These are phyloP conservation scores for Colletotrichum karsti DNA, from an alignment of 2,329 filamentous ascomycete species.

Conservation along the genomic window DNA sequence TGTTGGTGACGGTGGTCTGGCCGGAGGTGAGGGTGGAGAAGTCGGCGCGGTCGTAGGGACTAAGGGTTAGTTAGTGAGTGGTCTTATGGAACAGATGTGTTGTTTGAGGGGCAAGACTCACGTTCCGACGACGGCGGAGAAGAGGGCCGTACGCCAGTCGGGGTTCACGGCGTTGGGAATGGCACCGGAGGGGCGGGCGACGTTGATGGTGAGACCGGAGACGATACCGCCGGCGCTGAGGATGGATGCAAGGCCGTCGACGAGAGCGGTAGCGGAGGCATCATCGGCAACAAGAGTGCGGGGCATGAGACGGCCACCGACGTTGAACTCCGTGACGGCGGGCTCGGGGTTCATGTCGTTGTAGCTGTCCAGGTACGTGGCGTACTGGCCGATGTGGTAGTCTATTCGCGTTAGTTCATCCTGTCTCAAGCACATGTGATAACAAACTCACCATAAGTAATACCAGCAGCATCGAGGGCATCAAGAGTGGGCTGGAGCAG, in stretches of 20 bases:
- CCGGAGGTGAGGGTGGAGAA: conserved; percentile 19
- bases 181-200: neutral
- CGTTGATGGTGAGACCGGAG: conserved; percentile 21
- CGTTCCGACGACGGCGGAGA: conserved; percentile 24
- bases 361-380: conserved; percentile 33
- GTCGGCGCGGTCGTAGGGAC: conserved; percentile 7
- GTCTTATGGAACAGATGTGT: too few species aligned
- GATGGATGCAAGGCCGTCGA: neutral
- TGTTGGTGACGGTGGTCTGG: conserved; percentile 9
- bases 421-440: neutral
- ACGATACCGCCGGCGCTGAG: conserved; percentile 3
- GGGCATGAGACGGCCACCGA: conserved; percentile 21
- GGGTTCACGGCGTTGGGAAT: conserved; percentile 32
- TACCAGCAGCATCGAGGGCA: conserved; percentile 30
- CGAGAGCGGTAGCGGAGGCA: neutral
- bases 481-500: conserved; percentile 51
- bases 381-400: conserved; percentile 36
- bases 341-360: conserved; percentile 28
- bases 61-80: neutral
- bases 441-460: conserved; percentile 36
- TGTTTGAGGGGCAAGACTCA: neutral
- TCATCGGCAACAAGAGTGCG: conserved; percentile 13
- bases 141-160: conserved; percentile 31
- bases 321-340: conserved; percentile 25
- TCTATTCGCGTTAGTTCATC: neutral